These are phyloP conservation scores for Puccinia horiana DNA, from an alignment of 1,284 basidiomycete genomes.

Conservation along the genomic window DNA sequence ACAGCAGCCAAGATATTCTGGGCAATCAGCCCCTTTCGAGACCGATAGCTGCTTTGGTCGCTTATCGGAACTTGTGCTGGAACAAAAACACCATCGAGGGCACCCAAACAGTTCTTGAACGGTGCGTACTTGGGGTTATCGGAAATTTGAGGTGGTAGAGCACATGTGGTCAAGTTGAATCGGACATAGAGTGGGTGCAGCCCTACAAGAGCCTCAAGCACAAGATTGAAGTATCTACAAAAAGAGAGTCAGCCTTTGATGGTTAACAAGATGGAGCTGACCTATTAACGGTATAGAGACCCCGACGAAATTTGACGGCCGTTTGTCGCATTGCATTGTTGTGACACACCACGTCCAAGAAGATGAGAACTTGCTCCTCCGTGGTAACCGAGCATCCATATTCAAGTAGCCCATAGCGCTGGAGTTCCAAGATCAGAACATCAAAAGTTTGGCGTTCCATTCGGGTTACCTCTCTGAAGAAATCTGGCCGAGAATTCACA, in stretches of 20 bases:
- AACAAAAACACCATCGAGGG: not conserved
- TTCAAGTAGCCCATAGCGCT: not conserved
- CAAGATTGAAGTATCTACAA: not conserved
- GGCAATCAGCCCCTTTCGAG: not conserved
- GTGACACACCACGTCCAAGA: not conserved
- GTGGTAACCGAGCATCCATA: not conserved
- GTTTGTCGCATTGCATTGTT: not conserved
- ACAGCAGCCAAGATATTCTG: not conserved
- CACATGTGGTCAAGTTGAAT: not conserved
- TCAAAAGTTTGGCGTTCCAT: not conserved
- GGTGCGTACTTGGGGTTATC: not conserved
- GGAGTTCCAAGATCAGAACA: not conserved
- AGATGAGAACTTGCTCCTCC: not conserved
- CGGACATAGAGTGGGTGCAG: not conserved
- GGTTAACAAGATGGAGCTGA: not conserved
- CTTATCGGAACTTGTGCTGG: not conserved
- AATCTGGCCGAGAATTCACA: not conserved
- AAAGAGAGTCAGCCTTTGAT: not conserved
- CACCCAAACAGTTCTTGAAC: not conserved
- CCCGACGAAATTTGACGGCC: not conserved
- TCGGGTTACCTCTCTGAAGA: not conserved
- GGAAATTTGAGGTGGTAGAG: not conserved
- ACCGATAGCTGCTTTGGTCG: not conserved
- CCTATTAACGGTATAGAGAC: not conserved
- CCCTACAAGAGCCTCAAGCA: not conserved